Base-by-base conservation (phyloP, 2,329 filamentous ascomycete genomes). In the Huntiella bhutanensis region DNA sequence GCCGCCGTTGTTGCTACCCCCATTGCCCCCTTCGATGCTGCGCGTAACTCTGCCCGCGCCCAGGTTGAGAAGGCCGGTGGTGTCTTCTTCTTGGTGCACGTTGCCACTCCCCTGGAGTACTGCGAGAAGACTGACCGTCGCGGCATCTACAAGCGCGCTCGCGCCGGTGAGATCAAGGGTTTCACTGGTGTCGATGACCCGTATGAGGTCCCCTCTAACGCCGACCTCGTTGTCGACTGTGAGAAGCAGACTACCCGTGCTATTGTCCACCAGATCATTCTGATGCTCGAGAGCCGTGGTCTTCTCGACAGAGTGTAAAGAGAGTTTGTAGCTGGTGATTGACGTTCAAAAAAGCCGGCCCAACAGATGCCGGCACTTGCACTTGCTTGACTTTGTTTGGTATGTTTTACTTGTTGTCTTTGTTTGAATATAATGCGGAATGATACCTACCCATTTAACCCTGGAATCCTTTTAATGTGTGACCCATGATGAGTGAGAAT, bases 161-260 rank as follows among this genome's bases (percentile, higher is more conserved):
- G 91, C 52, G 73, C 70, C 15, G 91, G 91, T 49, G 82, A 94
- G 68, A 92, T 98, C 65, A 91, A 87, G 76, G 87, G 87, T 53
- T 98, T 98, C 73, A 98, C 91, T 5, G 91, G 91, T 57, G 86
- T 98, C 48, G 88, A 96, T 60, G 88, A 96, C 67, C 87, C 91
- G 42, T 98, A 98, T 60, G 91, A 98, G 77, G 60, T 64, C 16
- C 91, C 91, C 7, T 57, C 65, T 54, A 86, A 88, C 65, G 75
- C 87, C 32, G 78, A 96, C 60, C 69, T 98, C 53, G 75, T 77
- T 4, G 88, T 96, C 35, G 82, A 96, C 62, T 62, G 80, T 47
- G 79, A 82, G 65, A 91, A 81, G 73, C 85, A 83, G 64, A 82
- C 77, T 54, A 87, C 96, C 41, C 75, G 91, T 58, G 91, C 82